A percentile compares a stretch with the other conserved stretches of the same genome.
Conservation (phyloP, 768 basidiomycete genomes). For the Calvatia gigantea region DNA sequence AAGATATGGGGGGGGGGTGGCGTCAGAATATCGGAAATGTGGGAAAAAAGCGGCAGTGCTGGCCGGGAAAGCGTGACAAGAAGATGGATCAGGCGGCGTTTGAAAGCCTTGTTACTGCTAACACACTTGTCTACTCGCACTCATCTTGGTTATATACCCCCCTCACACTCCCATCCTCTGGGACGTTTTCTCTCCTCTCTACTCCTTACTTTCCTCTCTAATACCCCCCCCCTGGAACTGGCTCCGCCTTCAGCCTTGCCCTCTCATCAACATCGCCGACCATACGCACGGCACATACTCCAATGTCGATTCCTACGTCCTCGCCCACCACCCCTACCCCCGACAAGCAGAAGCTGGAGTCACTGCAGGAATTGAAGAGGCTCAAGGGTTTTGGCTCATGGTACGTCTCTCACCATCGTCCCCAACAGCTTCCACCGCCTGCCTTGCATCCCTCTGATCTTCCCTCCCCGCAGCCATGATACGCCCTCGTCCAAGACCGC, state of each 20-base stretch:
- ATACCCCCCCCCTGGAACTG: conserved; percentile 8
- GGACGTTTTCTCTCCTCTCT: not conserved
- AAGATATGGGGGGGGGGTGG: no score
- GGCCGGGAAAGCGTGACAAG: conserved; percentile 25
- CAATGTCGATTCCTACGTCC: conserved; percentile 8
- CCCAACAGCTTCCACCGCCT: not conserved
- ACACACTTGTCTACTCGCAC: conserved; percentile 22
- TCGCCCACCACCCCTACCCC: conserved; percentile 6
- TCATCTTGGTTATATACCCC: conserved; percentile 15
- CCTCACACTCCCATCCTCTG: conserved; percentile 14
- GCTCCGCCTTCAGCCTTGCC: not conserved
- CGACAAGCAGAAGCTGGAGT: conserved; percentile 5
- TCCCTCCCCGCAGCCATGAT: conserved; percentile 21
- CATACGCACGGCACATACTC: not conserved
- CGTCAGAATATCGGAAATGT: no score
- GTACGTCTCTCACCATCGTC: conserved; percentile 5
- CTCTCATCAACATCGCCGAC: not conserved
- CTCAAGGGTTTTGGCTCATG: conserved; percentile 13
- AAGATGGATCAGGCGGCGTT: conserved; percentile 2
- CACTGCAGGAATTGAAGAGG: conserved; percentile 12
- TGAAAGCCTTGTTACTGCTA: conserved; percentile 13
- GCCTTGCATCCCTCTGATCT: not conserved
- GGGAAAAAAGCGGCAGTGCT: conserved; percentile 18
- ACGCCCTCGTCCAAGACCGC: conserved; percentile 30
- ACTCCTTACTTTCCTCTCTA: conserved; percentile 12